Evolutionary conservation across 345 rosid genomes (phyloP).

Genomic region (Laguncularia racemosa): DNA sequence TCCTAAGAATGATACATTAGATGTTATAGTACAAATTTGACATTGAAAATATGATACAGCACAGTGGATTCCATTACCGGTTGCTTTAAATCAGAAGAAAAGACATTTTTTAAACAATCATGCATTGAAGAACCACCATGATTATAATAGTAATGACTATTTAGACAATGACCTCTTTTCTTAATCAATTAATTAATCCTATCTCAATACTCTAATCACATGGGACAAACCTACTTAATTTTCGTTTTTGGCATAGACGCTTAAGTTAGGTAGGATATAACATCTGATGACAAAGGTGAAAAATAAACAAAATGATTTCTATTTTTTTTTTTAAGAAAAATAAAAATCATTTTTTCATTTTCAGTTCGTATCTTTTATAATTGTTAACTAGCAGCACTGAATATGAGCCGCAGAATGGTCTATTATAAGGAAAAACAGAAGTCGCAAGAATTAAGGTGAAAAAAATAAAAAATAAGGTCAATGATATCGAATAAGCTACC

Average conservation of each 20-base stretch:
- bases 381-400: no score
- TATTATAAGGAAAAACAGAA: slow-evolving; percentile 9
- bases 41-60: neutral
- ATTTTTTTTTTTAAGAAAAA: no score
- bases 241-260: slow-evolving; percentile 9
- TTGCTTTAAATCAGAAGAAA: neutral
- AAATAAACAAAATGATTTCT: no score
- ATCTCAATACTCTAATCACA: slow-evolving; percentile 23
- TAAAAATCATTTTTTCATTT: no score
- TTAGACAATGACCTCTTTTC: slow-evolving; percentile 11
- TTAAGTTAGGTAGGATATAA: slow-evolving; percentile 46
- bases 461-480: neutral
- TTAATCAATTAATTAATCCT: slow-evolving; percentile 13
- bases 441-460: slow-evolving; percentile 12
- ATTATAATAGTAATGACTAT: neutral
- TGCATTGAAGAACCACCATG: no score
- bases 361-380: no score
- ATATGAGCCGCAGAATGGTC: no score
- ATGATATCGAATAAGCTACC: slow-evolving; percentile 26
- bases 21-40: neutral
- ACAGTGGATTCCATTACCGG: neutral
- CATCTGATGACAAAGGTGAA: slow-evolving; percentile 17
- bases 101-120: no score
- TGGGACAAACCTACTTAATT: slow-evolving; percentile 12
- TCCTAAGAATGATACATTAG: neutral